These are phyloP conservation scores for Cutaneotrichosporon sp. DNA, from an alignment of 1,284 basidiomycete species.

Conservation along the genomic window DNA sequence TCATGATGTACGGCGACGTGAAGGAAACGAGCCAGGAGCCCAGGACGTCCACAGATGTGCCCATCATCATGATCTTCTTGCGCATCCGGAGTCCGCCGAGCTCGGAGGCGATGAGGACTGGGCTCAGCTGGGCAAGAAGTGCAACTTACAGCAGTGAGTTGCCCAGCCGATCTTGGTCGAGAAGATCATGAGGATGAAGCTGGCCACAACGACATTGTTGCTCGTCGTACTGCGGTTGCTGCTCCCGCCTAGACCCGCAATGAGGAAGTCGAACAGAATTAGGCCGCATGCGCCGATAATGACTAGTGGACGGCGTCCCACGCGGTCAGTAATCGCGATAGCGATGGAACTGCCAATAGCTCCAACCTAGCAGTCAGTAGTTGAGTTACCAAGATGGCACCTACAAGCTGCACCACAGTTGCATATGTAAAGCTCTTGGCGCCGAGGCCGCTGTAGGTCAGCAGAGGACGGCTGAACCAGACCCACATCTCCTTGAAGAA, in stretches of 20 bases:
- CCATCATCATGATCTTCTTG: constrained; percentile 21
- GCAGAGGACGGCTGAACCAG: neutral
- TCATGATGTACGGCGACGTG: constrained; percentile 18
- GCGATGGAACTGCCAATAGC: constrained; percentile 16
- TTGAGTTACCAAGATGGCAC: no score
- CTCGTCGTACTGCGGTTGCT: constrained; percentile 1
- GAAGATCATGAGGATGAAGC: constrained; percentile 20
- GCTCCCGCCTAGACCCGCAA: constrained; percentile 18
- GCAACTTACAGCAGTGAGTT: constrained; percentile 12
- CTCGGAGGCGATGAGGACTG: constrained; percentile 17
- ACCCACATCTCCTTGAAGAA: constrained; percentile 17
- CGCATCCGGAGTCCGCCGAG: constrained; percentile 21
- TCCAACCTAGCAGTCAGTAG: no score
- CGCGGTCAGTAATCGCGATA: constrained; percentile 13
- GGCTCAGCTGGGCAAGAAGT: no score
- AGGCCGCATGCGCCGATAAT: constrained; percentile 15
- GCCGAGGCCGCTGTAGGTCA: constrained; percentile 13
- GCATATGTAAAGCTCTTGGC: constrained; percentile 22
- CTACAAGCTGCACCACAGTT: constrained; percentile 17
- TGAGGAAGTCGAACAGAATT: constrained; percentile 17
- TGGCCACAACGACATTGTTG: constrained; percentile 20
- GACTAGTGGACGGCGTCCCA: constrained; percentile 21
- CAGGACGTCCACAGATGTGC: constrained; percentile 14
- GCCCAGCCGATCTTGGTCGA: constrained; percentile 20
- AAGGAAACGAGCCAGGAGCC: constrained; percentile 12